Percentiles rank a stretch among this genome's conserved stretches.
These are phyloP conservation scores for Mucor saturninus DNA, from an alignment of 371 early-diverging fungal species.

Conservation along the genomic window DNA sequence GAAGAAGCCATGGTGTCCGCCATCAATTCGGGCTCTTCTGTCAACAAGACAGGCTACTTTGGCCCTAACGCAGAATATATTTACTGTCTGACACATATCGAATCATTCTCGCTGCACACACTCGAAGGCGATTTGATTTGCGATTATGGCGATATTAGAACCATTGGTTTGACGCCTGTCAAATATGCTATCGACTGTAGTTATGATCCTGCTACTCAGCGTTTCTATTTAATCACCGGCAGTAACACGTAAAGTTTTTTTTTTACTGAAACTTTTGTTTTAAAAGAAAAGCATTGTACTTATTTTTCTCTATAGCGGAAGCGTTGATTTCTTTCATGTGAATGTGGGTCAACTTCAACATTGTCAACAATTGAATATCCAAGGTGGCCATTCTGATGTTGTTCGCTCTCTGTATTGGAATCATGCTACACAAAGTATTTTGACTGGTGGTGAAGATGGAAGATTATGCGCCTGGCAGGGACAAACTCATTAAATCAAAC, in stretches of 20 bases:
- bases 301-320: slow-evolving; percentile 52
- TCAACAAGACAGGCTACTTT: slow-evolving; percentile 86
- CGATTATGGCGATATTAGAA: slow-evolving; percentile 83
- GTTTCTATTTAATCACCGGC: slow-evolving; percentile 85
- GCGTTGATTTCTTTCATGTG: slow-evolving; percentile 75
- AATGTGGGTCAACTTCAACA: slow-evolving; percentile 70
- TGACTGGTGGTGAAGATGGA: slow-evolving; percentile 82
- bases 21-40: slow-evolving; percentile 81
- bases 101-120: slow-evolving; percentile 79
- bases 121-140: slow-evolving; percentile 64
- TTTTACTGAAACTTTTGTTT: background rate
- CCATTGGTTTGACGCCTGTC: slow-evolving; percentile 53
- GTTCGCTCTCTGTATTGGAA: slow-evolving; percentile 78
- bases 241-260: slow-evolving; percentile 62
- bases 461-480: slow-evolving; percentile 72
- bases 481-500: background rate
- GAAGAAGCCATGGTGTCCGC: slow-evolving; percentile 87
- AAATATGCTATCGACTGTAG: slow-evolving; percentile 87
- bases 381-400: slow-evolving; percentile 70
- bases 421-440: slow-evolving; percentile 54
- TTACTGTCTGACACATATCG: slow-evolving; percentile 85
- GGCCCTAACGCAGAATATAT: slow-evolving; percentile 87
- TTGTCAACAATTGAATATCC: slow-evolving; percentile 56
- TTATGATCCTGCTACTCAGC: slow-evolving; percentile 69
- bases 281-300: no score